These are phyloP conservation scores for Acephala macrosclerotiorum DNA, from an alignment of 2,329 filamentous ascomycete species.

Conservation along the genomic window DNA sequence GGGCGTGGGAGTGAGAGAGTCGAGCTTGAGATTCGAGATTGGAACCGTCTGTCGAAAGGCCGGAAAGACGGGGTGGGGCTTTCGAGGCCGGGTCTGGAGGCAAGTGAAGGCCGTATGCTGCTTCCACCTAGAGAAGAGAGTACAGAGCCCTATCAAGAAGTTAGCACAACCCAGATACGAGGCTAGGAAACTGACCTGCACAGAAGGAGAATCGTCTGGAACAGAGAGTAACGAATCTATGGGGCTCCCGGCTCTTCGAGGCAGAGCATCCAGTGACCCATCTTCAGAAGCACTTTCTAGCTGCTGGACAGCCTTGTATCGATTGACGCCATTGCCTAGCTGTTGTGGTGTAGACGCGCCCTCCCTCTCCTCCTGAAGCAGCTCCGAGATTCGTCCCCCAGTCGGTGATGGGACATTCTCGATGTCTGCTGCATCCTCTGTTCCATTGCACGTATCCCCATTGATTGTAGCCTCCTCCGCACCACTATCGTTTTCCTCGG, in stretches of 20 bases:
- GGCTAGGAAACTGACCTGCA: slow-evolving; percentile 65
- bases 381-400: slow-evolving; percentile 36
- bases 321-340: slow-evolving; percentile 46
- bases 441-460: slow-evolving; percentile 44
- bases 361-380: slow-evolving; percentile 41
- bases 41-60: slow-evolving; percentile 94
- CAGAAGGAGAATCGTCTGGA: slow-evolving; percentile 84
- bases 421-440: slow-evolving; percentile 54
- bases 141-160: slow-evolving; percentile 59
- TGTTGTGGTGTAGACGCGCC: slow-evolving; percentile 35
- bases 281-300: slow-evolving; percentile 58
- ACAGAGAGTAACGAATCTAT: slow-evolving; percentile 73
- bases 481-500: slow-evolving; percentile 67
- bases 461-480: slow-evolving; percentile 59
- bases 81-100: slow-evolving; percentile 68
- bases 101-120: slow-evolving; percentile 73
- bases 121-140: slow-evolving; percentile 76
- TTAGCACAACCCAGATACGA: slow-evolving; percentile 19
- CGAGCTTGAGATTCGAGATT: slow-evolving; percentile 76
- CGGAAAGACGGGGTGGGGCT: slow-evolving; percentile 85
- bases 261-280: slow-evolving; percentile 60
- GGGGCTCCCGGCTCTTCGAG: slow-evolving; percentile 69
- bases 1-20: slow-evolving; percentile 69
- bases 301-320: slow-evolving; percentile 43
- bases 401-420: slow-evolving; percentile 37